Evolutionary conservation across 164 flowering plant genomes (phyloP).

Genomic region (Magnolia kwangsiensis): DNA sequence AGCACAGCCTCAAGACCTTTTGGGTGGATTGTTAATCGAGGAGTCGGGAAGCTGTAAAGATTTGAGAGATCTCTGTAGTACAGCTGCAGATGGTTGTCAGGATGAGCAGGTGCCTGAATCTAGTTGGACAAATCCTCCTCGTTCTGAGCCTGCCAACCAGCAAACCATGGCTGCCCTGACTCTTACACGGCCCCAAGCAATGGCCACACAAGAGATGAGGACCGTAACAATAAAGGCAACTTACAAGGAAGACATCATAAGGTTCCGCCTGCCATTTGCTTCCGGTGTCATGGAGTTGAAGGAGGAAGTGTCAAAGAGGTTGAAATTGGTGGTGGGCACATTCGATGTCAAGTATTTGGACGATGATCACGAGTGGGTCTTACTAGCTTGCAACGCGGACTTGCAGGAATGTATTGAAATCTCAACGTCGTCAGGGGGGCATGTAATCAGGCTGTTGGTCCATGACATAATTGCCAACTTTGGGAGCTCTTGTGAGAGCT

Average conservation of each 20-base stretch:
- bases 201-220: conserved; percentile 42
- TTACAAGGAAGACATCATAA: conserved; percentile 75
- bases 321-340: conserved; percentile 77
- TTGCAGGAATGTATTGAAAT: conserved; percentile 79
- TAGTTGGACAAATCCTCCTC: conserved; percentile 36
- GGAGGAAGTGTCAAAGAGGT: conserved; percentile 87
- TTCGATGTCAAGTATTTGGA: conserved; percentile 87
- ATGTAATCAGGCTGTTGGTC: conserved; percentile 57
- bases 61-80: conserved; percentile 57
- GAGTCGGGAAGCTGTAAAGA: conserved; percentile 90
- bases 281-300: conserved; percentile 61
- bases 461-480: conserved; percentile 59
- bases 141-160: conserved; percentile 25
- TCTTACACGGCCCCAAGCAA: conserved; percentile 18
- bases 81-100: conserved; percentile 36
- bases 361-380: conserved; percentile 89
- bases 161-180: conserved; percentile 18
- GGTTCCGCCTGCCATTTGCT: conserved; percentile 56
- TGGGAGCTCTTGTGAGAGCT: conserved; percentile 94
- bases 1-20: conserved; percentile 34
- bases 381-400: conserved; percentile 82
- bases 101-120: conserved; percentile 47
- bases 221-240: conserved; percentile 73
- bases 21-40: conserved; percentile 61
- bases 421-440: conserved; percentile 55